Conservation (phyloP, 1,139 yeast species). For the Debaryomyces nepalensis region DNA sequence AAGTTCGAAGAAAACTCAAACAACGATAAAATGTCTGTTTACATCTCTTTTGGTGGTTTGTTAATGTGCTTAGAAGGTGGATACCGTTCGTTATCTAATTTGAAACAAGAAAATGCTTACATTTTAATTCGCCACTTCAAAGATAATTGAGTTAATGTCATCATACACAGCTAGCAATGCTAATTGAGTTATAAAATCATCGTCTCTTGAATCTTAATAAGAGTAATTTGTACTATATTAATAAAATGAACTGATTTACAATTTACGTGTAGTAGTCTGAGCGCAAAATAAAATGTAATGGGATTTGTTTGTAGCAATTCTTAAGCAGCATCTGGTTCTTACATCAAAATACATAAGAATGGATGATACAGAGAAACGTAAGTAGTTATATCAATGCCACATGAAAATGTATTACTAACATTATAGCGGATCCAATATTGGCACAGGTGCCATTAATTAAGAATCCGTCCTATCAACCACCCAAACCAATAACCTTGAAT, state of each 20-base stretch:
- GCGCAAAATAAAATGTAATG: conserved; percentile 6
- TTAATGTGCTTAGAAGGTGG: conserved; percentile 94
- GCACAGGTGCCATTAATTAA: conserved; percentile 62
- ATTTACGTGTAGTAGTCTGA: conserved; percentile 5
- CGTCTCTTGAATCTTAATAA: conserved; percentile 2
- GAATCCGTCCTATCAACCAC: conserved; percentile 59
- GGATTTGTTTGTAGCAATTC: neutral
- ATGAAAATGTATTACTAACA: conserved; percentile 12
- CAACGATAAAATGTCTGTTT: conserved; percentile 79
- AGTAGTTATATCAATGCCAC: conserved; percentile 13
- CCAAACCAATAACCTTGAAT: conserved; percentile 60
- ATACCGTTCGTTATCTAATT: conserved; percentile 82
- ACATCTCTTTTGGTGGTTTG: conserved; percentile 94
- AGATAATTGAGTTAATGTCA: conserved; percentile 34
- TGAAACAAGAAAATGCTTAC: conserved; percentile 94
- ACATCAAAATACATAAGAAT: conserved; percentile 13
- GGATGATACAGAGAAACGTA: conserved; percentile 29
- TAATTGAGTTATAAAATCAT: conserved; percentile 2
- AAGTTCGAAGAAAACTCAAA: conserved; percentile 89
- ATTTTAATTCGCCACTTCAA: conserved; percentile 78
- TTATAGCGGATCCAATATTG: conserved; percentile 53
- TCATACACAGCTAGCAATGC: conserved; percentile 1
- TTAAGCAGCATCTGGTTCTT: too few relatives aligned
- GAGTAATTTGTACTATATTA: conserved; percentile 11
- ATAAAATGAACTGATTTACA: conserved; percentile 7